Percentiles rank a stretch among this genome's conserved stretches.
These are phyloP conservation scores for Adansonia rubrostipa DNA, from an alignment of 441 rosid species.

Conservation along the genomic window DNA sequence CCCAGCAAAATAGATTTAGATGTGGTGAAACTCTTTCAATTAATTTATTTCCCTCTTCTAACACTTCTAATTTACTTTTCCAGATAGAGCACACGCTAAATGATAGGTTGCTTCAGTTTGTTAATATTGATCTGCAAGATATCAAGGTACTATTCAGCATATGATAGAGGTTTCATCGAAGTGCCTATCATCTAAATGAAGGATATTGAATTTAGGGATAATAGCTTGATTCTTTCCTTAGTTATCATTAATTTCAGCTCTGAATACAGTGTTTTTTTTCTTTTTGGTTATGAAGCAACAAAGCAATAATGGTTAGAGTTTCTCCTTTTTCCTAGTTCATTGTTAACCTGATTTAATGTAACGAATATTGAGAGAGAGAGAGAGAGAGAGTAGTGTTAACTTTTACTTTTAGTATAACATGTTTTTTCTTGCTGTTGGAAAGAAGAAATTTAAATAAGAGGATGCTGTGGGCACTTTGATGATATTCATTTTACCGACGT, in stretches of 20 bases:
- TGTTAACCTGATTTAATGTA: constrained; percentile 7
- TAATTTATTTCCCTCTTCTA: constrained; percentile 17
- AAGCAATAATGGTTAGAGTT: background rate
- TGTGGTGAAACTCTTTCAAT: background rate
- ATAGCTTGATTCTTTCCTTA: background rate
- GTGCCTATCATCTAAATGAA: background rate
- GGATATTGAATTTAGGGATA: background rate
- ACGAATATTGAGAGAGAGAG: background rate
- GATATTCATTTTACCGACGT: background rate
- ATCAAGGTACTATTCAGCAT: constrained; percentile 70
- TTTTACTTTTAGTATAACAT: background rate
- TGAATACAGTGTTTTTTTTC: background rate
- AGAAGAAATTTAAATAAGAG: background rate
- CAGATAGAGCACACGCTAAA: constrained; percentile 76
- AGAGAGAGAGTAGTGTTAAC: constrained; percentile 8
- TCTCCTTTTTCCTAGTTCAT: background rate
- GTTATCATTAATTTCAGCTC: constrained; percentile 15
- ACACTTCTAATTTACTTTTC: constrained; percentile 30
- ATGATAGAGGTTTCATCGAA: constrained; percentile 1
- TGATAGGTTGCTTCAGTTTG: constrained; percentile 92
- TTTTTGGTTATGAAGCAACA: background rate
- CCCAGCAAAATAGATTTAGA: background rate
- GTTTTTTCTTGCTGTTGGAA: background rate
- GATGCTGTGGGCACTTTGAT: background rate
- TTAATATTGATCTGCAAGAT: constrained; percentile 83